phyloP scores from a whole-genome alignment of 257 asterid genomes.

The Salvia splendens region DNA sequence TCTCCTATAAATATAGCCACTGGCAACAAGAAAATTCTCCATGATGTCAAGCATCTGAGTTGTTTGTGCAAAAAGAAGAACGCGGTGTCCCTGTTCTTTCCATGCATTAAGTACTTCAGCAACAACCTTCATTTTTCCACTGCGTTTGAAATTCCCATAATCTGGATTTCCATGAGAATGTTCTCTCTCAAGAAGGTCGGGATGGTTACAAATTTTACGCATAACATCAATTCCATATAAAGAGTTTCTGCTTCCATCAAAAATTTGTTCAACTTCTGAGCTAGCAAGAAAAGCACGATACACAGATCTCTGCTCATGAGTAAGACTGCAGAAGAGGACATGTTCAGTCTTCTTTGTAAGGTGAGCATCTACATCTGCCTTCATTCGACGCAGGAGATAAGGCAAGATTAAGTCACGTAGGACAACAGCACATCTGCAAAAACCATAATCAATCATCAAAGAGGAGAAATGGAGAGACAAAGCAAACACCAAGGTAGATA shows the following conservation, averaged over 20 bases:
- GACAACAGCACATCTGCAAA: conserved; percentile 90
- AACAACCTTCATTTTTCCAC: conserved; percentile 92
- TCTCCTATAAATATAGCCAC: conserved; percentile 72
- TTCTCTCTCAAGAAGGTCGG: conserved; percentile 97
- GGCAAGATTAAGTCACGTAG: conserved; percentile 98
- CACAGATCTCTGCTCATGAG: conserved; percentile 77
- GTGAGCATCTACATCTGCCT: conserved; percentile 86
- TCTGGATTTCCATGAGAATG: conserved; percentile 79
- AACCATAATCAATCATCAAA: conserved; percentile 25
- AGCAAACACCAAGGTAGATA: conserved; percentile 16
- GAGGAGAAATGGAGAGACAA: conserved; percentile 5
- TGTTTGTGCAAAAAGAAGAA: conserved; percentile 89
- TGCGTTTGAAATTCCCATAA: conserved; percentile 85
- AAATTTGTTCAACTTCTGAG: conserved; percentile 92
- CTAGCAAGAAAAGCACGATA: conserved; percentile 98
- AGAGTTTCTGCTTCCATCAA: conserved; percentile 85
- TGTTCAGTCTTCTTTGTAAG: conserved; percentile 97
- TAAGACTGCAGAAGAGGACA: conserved; percentile 95
- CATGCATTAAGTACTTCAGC: conserved; percentile 88
- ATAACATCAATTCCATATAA: conserved; percentile 91
- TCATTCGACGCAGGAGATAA: conserved; percentile 97
- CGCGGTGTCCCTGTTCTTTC: conserved; percentile 98
- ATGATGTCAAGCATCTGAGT: conserved; percentile 99
- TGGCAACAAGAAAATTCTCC: conserved; percentile 61
- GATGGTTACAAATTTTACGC: conserved; percentile 99